Conservation (phyloP, 169 alveolate species). For the Plasmodium inui region DNA sequence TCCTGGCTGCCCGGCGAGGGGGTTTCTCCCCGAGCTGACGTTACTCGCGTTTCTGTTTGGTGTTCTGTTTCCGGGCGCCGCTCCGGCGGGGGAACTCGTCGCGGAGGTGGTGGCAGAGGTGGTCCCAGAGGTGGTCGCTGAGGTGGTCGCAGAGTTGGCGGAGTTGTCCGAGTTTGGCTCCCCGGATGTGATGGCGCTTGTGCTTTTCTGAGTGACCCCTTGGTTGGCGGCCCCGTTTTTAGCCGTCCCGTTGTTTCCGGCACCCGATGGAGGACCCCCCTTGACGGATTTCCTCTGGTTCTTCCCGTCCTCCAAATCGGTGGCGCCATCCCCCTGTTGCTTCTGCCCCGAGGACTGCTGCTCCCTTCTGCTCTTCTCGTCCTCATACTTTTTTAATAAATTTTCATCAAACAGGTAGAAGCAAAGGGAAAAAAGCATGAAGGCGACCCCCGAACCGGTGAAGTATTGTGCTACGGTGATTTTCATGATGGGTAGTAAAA, state of each 20-base stretch:
- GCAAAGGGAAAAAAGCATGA: not conserved
- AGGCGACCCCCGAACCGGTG: not conserved
- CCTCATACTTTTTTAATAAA: slow-evolving; percentile 26
- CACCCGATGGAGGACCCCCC: not conserved
- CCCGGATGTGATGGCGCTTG: not conserved
- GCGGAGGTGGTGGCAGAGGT: not conserved
- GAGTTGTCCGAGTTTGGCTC: not conserved
- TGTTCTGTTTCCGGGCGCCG: not conserved
- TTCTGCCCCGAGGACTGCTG: not conserved
- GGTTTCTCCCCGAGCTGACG: not conserved
- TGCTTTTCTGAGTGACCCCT: not conserved
- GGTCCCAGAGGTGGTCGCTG: too few relatives aligned
- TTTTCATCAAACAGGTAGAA: slow-evolving; percentile 41
- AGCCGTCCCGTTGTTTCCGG: not conserved
- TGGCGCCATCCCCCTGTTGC: not conserved
- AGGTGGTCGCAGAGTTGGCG: not conserved
- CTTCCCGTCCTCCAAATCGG: slow-evolving; percentile 1
- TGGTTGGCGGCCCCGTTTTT: not conserved
- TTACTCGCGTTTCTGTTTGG: not conserved
- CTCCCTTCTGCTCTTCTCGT: slow-evolving; percentile 24
- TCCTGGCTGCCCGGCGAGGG: not conserved
- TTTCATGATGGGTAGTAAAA: not conserved
- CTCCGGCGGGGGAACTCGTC: not conserved
- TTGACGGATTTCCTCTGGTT: not conserved
- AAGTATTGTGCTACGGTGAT: slow-evolving; percentile 36